Evolutionary conservation across 129 eudicot genomes (phyloP), one percentile per base, ranked within the genome.

Genomic region (Flaveria brownii): DNA sequence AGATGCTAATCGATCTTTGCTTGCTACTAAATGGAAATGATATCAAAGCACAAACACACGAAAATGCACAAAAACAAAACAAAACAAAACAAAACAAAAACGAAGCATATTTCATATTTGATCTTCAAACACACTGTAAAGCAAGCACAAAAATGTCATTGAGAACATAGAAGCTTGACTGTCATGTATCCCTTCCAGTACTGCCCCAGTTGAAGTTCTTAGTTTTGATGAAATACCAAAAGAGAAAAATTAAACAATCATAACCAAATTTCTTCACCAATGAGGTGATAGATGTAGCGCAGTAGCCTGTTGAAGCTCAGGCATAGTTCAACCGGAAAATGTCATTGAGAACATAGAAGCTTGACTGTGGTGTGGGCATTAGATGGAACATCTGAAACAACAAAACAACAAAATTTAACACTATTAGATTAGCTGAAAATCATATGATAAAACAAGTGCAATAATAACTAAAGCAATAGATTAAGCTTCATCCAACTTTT

Each of bases 301-400:
- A n/a, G n/a, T 47, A 39, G 39, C 67, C 71, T 47, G 61, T 75
- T 82, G 75, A 64, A 64, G 62, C 72, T 64, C 42, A 87, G 71
- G 87, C 86, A 78, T 88, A 88, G 78, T 88, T 88, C 75, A 88
- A 63, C 75, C 87, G 82, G 73, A 88, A 88, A 36, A 88, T 81
- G 83, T 88, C 92, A 72, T 85, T 88, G 28, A 83, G 81, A 46
- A 85, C 92, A 25, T 78, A 88, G 47, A 80, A 85, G 56, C 85
- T 83, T 64, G 90, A 87, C 61, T 83, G 88, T 0, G 86, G 90
- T 6, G 86, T 88, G 10, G 90, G 93, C 93, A 85, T 81, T 46
- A 88, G 81, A 76, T 85, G 90, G 80, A 88, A 88, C 93, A 88
- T 88, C 93, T 85, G 88, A 73, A 52, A 47, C 36, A 65, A 30